Evolutionary conservation across 2,329 filamentous ascomycete genomes (phyloP).

Genomic region (Fusarium euwallaceae): DNA sequence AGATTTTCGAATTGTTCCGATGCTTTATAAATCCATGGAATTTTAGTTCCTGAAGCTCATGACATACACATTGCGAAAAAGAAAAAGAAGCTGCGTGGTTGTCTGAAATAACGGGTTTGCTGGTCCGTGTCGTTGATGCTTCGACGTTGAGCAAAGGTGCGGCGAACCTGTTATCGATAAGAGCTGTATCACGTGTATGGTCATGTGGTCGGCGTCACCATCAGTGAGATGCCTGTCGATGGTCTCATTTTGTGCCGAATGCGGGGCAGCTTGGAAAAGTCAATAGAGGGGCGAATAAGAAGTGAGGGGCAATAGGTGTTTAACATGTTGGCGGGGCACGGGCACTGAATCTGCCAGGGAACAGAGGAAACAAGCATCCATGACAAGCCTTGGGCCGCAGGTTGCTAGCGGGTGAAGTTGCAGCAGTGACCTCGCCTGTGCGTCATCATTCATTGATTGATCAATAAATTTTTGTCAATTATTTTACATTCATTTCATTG

Average conservation of each 20-base stretch:
- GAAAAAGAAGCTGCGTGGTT: constrained; percentile 18
- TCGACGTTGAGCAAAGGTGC: constrained; percentile 39
- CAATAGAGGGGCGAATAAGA: constrained; percentile 42
- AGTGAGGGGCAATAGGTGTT: constrained; percentile 41
- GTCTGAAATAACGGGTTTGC: constrained; percentile 30
- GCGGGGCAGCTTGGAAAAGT: constrained; percentile 40
- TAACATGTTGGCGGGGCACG: constrained; percentile 41
- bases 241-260: constrained; percentile 20
- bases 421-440: constrained; percentile 38
- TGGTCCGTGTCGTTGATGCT: constrained; percentile 42
- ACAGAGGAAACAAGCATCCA: constrained; percentile 38
- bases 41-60: constrained; percentile 33
- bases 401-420: constrained; percentile 32
- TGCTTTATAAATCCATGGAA: constrained; percentile 40
- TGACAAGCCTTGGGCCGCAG: constrained; percentile 33
- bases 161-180: constrained; percentile 41
- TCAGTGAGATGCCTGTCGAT: neutral
- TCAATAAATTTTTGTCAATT: constrained; percentile 12
- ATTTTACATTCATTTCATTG: constrained; percentile 2
- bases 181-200: constrained; percentile 32
- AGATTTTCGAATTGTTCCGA: constrained; percentile 17
- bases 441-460: constrained; percentile 35
- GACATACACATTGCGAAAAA: constrained; percentile 42
- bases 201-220: constrained; percentile 36
- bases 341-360: constrained; percentile 19